Conservation (phyloP, 495 filamentous ascomycete species). For the Achaetomiella virescens region DNA sequence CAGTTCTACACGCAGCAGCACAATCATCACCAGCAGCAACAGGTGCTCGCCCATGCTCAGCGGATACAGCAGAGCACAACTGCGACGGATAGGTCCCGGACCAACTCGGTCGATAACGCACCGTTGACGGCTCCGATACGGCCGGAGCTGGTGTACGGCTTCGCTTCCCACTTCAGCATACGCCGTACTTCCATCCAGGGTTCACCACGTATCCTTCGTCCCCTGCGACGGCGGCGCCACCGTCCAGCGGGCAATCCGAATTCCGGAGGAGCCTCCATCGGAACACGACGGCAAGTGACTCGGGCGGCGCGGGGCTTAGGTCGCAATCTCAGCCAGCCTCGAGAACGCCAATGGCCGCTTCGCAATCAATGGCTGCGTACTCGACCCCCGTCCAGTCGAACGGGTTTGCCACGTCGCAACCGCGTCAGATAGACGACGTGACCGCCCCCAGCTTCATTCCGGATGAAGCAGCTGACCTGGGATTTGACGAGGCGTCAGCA, state of each 20-base stretch:
- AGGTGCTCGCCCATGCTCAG: slow-evolving; percentile 41
- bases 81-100: slow-evolving; percentile 42
- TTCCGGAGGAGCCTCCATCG: slow-evolving; percentile 47
- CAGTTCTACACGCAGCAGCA: slow-evolving; percentile 45
- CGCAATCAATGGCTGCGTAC: slow-evolving; percentile 18
- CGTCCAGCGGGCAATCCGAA: slow-evolving; percentile 34
- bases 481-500: slow-evolving; percentile 30
- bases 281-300: slow-evolving; percentile 32
- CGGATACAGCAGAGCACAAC: slow-evolving; percentile 34
- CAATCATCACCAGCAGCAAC: slow-evolving; percentile 40
- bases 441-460: slow-evolving; percentile 44
- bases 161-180: slow-evolving; percentile 21
- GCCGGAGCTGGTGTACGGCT: slow-evolving; percentile 41
- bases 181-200: slow-evolving; percentile 27
- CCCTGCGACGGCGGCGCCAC: slow-evolving; percentile 35
- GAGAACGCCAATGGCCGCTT: slow-evolving; percentile 31
- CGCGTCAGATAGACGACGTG: slow-evolving; percentile 37
- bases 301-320: slow-evolving; percentile 43
- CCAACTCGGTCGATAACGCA: slow-evolving; percentile 48
- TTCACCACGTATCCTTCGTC: slow-evolving; percentile 44
- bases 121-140: slow-evolving; percentile 46
- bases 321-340: slow-evolving; percentile 54
- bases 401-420: slow-evolving; percentile 26
- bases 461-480: slow-evolving; percentile 38
- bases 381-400: slow-evolving; percentile 25